Evolutionary conservation across 345 rosid species (phyloP), one percentile per base, ranked within the genome.

Genomic region (Eucalyptus pumila): DNA sequence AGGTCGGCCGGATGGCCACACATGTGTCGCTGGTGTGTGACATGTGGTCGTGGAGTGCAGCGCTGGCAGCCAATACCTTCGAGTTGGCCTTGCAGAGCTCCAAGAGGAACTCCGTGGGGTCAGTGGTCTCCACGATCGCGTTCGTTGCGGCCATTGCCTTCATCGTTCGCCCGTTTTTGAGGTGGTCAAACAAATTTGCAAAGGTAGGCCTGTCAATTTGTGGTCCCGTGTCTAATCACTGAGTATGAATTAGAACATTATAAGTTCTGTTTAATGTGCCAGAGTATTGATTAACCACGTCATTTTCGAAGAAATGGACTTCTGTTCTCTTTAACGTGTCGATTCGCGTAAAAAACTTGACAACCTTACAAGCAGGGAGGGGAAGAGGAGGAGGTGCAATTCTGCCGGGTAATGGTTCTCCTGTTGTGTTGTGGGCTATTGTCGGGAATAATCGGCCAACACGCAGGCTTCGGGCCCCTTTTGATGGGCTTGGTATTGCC

Each of bases 401-500:
- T 60, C 45, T 23, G 0, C 44, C 14, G 58, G 86, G 16, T 30
- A 21, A 49, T 51, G 87, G n/a, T 51, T 45, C 24, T 34, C 58
- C 30, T 89, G 42, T 32, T 69, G 62, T 67, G 72, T 50, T 27
- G 42, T 26, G 89, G n/a, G 47, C 50, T 87, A 10, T 47, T 69
- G 89, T 30, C 56, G 26, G 91, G 89, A 45, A 37, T 92, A 45
- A 27, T 90, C 26, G 94, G 93, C 42, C 56, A 72, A 60, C 86
- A 89, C 81, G 45, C 88, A n/a, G 47, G 80, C 19, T 42, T 88
- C 16, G 80, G 89, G 16, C 54, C 93, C 17, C 72, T 93, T 87
- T n/a, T 90, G 54, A n/a, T 92, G n/a, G 94, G 93, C 7, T 54
- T 93, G 89, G 88, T 52, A 47, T 56, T 93, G 47, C 93, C 93